Conservation (phyloP, 2,329 filamentous ascomycete species). For the Xylaria sp. region DNA sequence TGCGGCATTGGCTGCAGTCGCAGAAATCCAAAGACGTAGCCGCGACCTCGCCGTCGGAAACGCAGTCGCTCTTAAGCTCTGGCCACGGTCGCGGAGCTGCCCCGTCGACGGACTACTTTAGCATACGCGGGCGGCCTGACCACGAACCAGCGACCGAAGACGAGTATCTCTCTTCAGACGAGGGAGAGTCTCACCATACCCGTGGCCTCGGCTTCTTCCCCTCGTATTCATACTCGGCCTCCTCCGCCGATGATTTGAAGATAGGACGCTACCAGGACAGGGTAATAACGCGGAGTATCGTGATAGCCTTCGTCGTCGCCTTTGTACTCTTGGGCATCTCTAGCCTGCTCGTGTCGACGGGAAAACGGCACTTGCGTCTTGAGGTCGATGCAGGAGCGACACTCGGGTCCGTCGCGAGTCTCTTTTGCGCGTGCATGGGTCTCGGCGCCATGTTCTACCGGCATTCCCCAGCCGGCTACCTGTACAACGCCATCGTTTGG, state of each 20-base stretch:
- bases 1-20: slow-evolving; percentile 61
- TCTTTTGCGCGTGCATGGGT: slow-evolving; percentile 71
- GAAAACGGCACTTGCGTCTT: slow-evolving; percentile 72
- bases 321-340: slow-evolving; percentile 73
- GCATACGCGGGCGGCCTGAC: slow-evolving; percentile 34
- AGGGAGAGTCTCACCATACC: not conserved
- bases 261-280: slow-evolving; percentile 63
- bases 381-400: slow-evolving; percentile 80
- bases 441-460: slow-evolving; percentile 69
- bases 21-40: slow-evolving; percentile 23
- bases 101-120: slow-evolving; percentile 47
- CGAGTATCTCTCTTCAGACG: slow-evolving; percentile 46
- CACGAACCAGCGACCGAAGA: slow-evolving; percentile 53
- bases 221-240: slow-evolving; percentile 51
- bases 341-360: slow-evolving; percentile 73
- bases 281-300: slow-evolving; percentile 64
- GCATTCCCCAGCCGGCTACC: slow-evolving; percentile 53
- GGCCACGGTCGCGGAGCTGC: not conserved
- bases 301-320: slow-evolving; percentile 67
- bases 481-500: slow-evolving; percentile 58
- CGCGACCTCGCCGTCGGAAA: slow-evolving; percentile 38
- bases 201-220: slow-evolving; percentile 2
- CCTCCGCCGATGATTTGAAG: slow-evolving; percentile 61
- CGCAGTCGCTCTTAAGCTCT: slow-evolving; percentile 45
- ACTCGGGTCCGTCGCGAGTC: slow-evolving; percentile 73